Evolutionary conservation across 1,139 yeast genomes (phyloP).

Genomic region (Spencermartinsiella ligniputridi): DNA sequence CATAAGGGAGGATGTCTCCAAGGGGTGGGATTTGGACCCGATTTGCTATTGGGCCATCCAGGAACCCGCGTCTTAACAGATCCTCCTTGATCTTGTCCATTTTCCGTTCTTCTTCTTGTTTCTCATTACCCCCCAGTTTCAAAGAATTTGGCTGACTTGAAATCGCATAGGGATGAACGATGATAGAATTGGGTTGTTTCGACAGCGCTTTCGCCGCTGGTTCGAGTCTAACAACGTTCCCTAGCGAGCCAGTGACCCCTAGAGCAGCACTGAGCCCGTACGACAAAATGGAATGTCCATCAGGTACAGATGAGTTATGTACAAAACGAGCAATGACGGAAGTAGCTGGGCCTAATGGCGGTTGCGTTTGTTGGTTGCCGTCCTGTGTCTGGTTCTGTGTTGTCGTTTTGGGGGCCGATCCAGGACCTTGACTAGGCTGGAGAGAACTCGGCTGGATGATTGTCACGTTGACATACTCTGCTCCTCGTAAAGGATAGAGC

Average conservation of each 20-base stretch:
- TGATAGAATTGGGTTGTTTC: constrained; percentile 39
- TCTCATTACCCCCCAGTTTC: constrained; percentile 19
- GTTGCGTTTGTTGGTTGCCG: neutral
- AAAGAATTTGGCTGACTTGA: constrained; percentile 33
- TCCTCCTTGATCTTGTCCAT: constrained; percentile 7
- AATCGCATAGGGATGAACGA: constrained; percentile 55
- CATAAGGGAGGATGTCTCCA: constrained; percentile 48
- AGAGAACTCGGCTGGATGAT: constrained; percentile 37
- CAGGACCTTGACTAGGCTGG: constrained; percentile 31
- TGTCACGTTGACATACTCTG: constrained; percentile 55
- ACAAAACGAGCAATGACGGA: constrained; percentile 54
- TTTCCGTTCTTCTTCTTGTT: constrained; percentile 21
- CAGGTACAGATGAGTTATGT: constrained; percentile 38
- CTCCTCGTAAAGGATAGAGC: constrained; percentile 32
- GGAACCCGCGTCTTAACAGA: constrained; percentile 11
- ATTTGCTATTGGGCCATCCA: constrained; percentile 26
- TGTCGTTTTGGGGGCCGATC: constrained; percentile 39
- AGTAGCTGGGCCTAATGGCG: constrained; percentile 30
- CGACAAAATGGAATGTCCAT: constrained; percentile 54
- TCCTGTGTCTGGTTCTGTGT: constrained; percentile 12
- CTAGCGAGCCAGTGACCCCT: constrained; percentile 44
- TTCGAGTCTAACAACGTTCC: constrained; percentile 52
- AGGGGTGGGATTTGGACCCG: constrained; percentile 41
- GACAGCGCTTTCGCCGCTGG: constrained; percentile 42
- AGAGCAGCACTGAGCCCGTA: constrained; percentile 54